These are phyloP conservation scores for Pseudofabraea citricarpa DNA, from an alignment of 2,329 filamentous ascomycete genomes.

Conservation along the genomic window DNA sequence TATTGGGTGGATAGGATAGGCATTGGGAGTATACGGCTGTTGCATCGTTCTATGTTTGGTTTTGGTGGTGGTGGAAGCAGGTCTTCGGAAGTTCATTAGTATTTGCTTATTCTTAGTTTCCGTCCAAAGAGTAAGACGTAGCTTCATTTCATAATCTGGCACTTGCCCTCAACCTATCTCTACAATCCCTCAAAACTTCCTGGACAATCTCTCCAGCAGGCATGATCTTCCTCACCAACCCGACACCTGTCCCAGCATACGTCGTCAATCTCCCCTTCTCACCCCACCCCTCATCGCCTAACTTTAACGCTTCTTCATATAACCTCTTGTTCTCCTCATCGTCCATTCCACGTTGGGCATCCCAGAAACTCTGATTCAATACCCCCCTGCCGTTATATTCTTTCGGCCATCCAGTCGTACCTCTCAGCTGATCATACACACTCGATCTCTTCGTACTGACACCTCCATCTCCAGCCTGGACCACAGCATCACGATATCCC, in stretches of 20 bases:
- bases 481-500: slow-evolving; percentile 41
- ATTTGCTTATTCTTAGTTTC: no score
- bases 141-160: not conserved
- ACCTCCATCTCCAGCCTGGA: slow-evolving; percentile 44
- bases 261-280: slow-evolving; percentile 49
- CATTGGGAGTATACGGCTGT: no score
- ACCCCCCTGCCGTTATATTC: slow-evolving; percentile 54
- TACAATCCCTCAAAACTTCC: slow-evolving; percentile 24
- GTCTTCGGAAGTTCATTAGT: no score
- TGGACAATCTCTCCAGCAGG: slow-evolving; percentile 47
- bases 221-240: slow-evolving; percentile 46
- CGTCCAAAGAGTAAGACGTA: no score
- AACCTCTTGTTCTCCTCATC: slow-evolving; percentile 35
- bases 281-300: slow-evolving; percentile 48
- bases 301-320: slow-evolving; percentile 39
- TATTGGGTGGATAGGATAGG: no score
- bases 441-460: slow-evolving; percentile 43
- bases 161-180: not conserved
- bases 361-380: slow-evolving; percentile 47
- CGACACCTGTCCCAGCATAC: slow-evolving; percentile 59
- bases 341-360: slow-evolving; percentile 32
- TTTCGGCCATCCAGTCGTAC: slow-evolving; percentile 53
- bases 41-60: no score
- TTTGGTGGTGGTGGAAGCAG: no score
- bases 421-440: slow-evolving; percentile 46